Evolutionary conservation across 2,329 filamentous ascomycete species (phyloP).

Genomic region (Alternaria angustiovoidea): DNA sequence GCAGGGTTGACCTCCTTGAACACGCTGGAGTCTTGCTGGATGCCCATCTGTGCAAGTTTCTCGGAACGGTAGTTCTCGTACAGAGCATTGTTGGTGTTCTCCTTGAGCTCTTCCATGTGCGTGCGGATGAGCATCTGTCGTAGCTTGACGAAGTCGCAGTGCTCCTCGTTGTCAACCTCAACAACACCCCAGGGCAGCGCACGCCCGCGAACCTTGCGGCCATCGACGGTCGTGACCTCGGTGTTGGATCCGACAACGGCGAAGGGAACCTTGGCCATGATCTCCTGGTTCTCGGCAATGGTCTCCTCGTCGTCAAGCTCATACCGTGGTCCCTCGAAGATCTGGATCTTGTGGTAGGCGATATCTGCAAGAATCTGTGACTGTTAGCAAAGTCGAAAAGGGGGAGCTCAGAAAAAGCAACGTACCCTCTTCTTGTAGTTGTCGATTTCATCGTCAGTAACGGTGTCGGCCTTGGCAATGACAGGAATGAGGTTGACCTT

Average conservation of each 20-base stretch:
- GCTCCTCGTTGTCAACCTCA: conserved; percentile 99
- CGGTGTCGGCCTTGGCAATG: conserved; percentile 97
- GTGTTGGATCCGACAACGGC: conserved; percentile 96
- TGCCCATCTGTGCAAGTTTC: conserved; percentile 98
- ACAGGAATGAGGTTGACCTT: conserved; percentile 99
- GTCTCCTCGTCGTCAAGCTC: conserved; percentile 99
- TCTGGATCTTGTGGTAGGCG: conserved; percentile 95
- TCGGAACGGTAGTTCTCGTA: conserved; percentile 99
- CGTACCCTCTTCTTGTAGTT: conserved; percentile 96
- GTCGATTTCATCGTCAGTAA: conserved; percentile 94
- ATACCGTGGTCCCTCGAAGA: conserved; percentile 98
- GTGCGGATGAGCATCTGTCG: conserved; percentile 99
- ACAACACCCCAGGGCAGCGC: conserved; percentile 98
- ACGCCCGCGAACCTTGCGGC: conserved; percentile 94
- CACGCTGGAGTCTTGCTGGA: conserved; percentile 96
- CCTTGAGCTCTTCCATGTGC: conserved; percentile 99
- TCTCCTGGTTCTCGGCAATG: conserved; percentile 99
- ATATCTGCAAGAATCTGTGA: conserved; percentile 92
- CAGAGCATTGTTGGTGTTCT: conserved; percentile 98
- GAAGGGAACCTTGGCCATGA: conserved; percentile 99
- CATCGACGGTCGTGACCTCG: conserved; percentile 89
- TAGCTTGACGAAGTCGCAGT: conserved; percentile 99
- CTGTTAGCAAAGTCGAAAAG: conserved; percentile 20
- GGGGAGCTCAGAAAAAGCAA: conserved; percentile 26
- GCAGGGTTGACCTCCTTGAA: conserved; percentile 99